phyloP scores from a whole-genome alignment of 2,329 filamentous ascomycete species.

The Chaetomiaceae sp. region DNA sequence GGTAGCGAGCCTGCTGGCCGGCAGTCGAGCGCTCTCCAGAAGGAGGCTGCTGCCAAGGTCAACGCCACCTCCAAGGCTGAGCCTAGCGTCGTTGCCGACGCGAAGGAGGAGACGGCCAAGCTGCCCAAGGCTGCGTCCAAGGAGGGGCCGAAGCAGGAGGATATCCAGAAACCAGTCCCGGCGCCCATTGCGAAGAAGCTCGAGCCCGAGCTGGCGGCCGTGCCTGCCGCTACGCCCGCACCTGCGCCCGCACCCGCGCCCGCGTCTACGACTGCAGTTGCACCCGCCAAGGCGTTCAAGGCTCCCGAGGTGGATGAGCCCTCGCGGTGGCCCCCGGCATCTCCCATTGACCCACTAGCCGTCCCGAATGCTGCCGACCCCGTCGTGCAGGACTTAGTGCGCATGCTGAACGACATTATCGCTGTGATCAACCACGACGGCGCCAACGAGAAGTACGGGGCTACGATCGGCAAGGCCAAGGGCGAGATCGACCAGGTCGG shows the following conservation, averaged over 20 bases:
- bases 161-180: constrained; percentile 24
- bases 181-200: constrained; percentile 12
- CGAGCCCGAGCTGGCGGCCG: constrained; percentile 23
- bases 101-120: constrained; percentile 25
- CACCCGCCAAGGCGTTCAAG: constrained; percentile 39
- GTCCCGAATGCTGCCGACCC: constrained; percentile 76
- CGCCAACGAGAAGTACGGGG: constrained; percentile 69
- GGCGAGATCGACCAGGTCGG: constrained; percentile 73
- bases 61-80: constrained; percentile 30
- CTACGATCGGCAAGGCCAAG: constrained; percentile 81
- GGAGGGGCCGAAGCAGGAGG: constrained; percentile 26
- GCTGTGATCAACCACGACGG: constrained; percentile 86
- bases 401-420: constrained; percentile 94
- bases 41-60: constrained; percentile 29
- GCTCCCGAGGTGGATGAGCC: constrained; percentile 62
- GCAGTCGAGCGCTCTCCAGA: constrained; percentile 56
- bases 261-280: constrained; percentile 6
- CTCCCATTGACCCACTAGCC: constrained; percentile 72
- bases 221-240: constrained; percentile 13
- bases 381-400: constrained; percentile 86
- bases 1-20: constrained; percentile 52
- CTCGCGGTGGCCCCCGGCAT: constrained; percentile 57
- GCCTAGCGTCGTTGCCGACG: constrained; percentile 15
- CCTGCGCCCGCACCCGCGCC: constrained; percentile 20
- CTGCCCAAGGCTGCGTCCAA: constrained; percentile 32